Conservation (phyloP, 495 filamentous ascomycete genomes). For the Aspergillus conjunctus region DNA sequence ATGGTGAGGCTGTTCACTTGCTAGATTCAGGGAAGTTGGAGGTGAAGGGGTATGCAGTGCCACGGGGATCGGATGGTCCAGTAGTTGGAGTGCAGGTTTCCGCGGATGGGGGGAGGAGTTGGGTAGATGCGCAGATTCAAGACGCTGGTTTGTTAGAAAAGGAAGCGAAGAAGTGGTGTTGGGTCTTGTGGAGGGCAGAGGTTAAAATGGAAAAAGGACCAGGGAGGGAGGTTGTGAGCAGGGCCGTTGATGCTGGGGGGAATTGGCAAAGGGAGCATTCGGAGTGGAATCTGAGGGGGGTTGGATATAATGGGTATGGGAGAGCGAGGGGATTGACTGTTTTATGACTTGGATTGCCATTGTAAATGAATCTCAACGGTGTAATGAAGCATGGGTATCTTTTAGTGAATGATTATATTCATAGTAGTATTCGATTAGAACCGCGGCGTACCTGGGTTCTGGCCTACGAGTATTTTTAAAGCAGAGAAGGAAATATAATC, state of each 20-base stretch:
- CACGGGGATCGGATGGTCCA: constrained; percentile 54
- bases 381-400: no score
- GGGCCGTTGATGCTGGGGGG: constrained; percentile 54
- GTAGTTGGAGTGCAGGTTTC: constrained; percentile 56
- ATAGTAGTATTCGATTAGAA: no score
- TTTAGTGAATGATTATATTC: no score
- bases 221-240: constrained; percentile 48
- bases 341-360: neutral
- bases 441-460: no score
- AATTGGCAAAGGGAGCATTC: constrained; percentile 51
- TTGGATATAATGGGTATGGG: constrained; percentile 64
- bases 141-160: neutral
- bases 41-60: constrained; percentile 60
- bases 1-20: constrained; percentile 37
- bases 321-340: constrained; percentile 49
- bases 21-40: constrained; percentile 42
- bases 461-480: no score
- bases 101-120: constrained; percentile 50
- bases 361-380: no score
- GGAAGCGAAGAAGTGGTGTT: constrained; percentile 48
- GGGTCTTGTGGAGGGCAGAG: constrained; percentile 49
- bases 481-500: no score
- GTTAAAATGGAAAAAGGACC: constrained; percentile 35
- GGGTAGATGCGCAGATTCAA: constrained; percentile 42
- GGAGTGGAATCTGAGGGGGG: constrained; percentile 61